These are phyloP conservation scores for Neckera pumila DNA, from an alignment of 225 moss, liverwort and hornwort species.

Conservation along the genomic window DNA sequence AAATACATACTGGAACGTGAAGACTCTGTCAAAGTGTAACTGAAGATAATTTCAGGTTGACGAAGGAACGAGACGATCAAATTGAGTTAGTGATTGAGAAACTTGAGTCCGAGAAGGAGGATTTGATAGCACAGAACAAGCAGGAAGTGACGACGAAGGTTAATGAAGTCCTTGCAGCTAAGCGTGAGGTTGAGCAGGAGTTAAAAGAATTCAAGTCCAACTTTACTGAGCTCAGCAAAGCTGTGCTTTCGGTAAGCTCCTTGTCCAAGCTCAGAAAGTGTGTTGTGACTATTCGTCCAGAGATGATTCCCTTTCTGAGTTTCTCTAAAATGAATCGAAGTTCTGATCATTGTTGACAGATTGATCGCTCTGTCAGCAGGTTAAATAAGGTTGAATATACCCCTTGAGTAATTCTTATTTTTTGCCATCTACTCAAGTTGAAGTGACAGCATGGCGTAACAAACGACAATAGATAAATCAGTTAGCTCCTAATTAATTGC, in stretches of 20 bases:
- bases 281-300: neutral
- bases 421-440: neutral
- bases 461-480: neutral
- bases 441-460: neutral
- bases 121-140: conserved; percentile 37
- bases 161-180: conserved; percentile 50
- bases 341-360: neutral
- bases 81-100: conserved; percentile 82
- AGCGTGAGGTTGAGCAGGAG: conserved; percentile 54
- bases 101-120: conserved; percentile 68
- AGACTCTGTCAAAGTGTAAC: neutral
- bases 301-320: neutral
- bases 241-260: conserved; percentile 38
- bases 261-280: neutral
- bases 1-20: neutral
- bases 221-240: conserved; percentile 48
- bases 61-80: conserved; percentile 76
- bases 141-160: conserved; percentile 42
- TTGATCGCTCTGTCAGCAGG: neutral
- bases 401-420: neutral
- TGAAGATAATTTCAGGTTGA: conserved; percentile 26
- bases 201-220: conserved; percentile 66
- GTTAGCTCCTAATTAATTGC: neutral
- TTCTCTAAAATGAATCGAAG: neutral
- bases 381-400: neutral